A percentile compares a stretch with the other conserved stretches of the same genome.
These are phyloP conservation scores for Austroboletus eburneus DNA, from an alignment of 768 basidiomycete genomes.

Conservation along the genomic window DNA sequence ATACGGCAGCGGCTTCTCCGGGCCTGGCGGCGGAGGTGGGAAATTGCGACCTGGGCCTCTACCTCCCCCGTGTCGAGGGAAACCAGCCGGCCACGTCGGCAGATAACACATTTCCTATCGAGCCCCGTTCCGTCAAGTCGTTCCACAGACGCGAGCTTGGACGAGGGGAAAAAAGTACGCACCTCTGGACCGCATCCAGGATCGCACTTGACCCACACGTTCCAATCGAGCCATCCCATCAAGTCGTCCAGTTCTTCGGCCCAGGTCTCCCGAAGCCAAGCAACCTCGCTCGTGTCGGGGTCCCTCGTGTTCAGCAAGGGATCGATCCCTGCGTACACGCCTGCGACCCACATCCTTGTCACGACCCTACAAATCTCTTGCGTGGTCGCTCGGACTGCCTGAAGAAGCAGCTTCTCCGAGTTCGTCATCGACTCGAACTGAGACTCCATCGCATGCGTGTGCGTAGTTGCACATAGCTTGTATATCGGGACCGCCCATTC, in stretches of 20 bases:
- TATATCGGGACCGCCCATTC: constrained; percentile 32
- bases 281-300: constrained; percentile 1
- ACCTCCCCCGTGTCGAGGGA: constrained; percentile 1
- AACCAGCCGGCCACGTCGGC: constrained; percentile 22
- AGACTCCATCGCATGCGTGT: constrained; percentile 14
- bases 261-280: constrained; percentile 31
- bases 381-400: constrained; percentile 30
- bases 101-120: constrained; percentile 25
- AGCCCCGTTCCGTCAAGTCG: background rate
- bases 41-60: background rate
- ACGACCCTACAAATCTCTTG: constrained; percentile 45
- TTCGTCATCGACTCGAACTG: constrained; percentile 16
- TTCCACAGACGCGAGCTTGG: no score
- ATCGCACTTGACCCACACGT: constrained; percentile 43
- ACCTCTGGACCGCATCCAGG: constrained; percentile 47
- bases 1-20: no score
- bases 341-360: constrained; percentile 46
- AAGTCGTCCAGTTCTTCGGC: constrained; percentile 29
- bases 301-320: background rate
- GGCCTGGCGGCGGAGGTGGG: background rate
- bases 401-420: constrained; percentile 29
- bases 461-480: constrained; percentile 26
- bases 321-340: constrained; percentile 22
- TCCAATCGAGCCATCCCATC: constrained; percentile 53
- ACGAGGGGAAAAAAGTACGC: constrained; percentile 10